Evolutionary conservation across 2,329 filamentous ascomycete genomes (phyloP).

Genomic region (Penicillium verrucosum): DNA sequence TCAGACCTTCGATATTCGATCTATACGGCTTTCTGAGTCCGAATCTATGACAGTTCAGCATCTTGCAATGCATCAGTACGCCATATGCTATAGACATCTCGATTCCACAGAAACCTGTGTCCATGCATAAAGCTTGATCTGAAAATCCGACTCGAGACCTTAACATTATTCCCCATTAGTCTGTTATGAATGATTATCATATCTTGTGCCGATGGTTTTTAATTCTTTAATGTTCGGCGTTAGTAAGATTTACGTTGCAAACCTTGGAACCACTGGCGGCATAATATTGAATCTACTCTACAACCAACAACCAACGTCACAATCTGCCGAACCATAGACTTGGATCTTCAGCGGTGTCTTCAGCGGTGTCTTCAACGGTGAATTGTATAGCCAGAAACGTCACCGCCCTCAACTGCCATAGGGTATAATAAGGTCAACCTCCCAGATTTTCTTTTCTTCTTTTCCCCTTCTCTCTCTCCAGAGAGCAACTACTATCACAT

Average conservation of each 20-base stretch:
- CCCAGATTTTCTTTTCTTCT: background rate
- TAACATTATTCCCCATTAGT: background rate
- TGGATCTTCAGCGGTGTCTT: background rate
- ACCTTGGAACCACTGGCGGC: too few relatives aligned
- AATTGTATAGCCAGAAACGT: background rate
- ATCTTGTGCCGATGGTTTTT: background rate
- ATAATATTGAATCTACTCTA: background rate
- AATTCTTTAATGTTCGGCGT: background rate
- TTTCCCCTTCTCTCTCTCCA: background rate
- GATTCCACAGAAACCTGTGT: background rate
- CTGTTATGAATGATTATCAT: background rate
- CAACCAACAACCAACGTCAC: background rate
- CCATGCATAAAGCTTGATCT: background rate
- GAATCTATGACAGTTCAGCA: background rate
- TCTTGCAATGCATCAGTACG: background rate
- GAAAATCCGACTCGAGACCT: background rate
- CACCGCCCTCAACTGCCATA: background rate
- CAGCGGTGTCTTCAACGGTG: background rate
- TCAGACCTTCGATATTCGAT: background rate
- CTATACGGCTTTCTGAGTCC: background rate
- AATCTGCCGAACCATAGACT: background rate
- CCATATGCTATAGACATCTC: background rate
- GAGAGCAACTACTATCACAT: too few relatives aligned
- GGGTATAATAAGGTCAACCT: background rate
- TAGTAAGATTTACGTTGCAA: background rate